Percentiles rank a stretch among this genome's conserved stretches.
Conservation (phyloP, 768 basidiomycete genomes). For the Kwoniella heveanensis region DNA sequence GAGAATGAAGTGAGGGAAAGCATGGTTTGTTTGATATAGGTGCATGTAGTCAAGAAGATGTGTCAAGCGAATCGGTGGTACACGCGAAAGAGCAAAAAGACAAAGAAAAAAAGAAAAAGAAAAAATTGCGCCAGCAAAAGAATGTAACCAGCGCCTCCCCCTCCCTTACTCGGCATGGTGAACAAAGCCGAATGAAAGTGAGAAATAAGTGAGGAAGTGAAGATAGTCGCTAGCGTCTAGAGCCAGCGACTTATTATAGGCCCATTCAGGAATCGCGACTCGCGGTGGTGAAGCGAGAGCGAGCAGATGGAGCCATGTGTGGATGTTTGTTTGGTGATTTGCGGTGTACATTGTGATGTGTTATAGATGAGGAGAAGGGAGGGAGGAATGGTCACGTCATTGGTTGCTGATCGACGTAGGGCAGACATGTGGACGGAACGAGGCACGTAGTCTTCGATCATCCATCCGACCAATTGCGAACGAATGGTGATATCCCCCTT, state of each 20-base stretch:
- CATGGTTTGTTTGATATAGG: too few species aligned
- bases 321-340: too few species aligned
- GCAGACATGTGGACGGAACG: neutral
- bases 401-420: neutral
- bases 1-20: too few species aligned
- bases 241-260: slow-evolving; percentile 31
- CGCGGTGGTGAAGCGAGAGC: slow-evolving; percentile 41
- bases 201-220: slow-evolving; percentile 23
- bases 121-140: neutral
- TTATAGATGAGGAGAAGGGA: slow-evolving; percentile 2
- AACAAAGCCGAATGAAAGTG: slow-evolving; percentile 11
- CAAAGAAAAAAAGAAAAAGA: slow-evolving; percentile 1
- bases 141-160: slow-evolving; percentile 19
- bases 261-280: slow-evolving; percentile 51
- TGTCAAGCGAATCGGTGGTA: too few species aligned
- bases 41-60: too few species aligned
- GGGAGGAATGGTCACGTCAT: neutral
- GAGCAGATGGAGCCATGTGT: slow-evolving; percentile 50
- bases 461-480: too few species aligned
- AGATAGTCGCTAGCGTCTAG: neutral
- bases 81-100: too few species aligned
- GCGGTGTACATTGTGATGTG: slow-evolving; percentile 32
- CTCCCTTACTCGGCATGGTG: slow-evolving; percentile 14
- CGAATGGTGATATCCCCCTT: neutral
- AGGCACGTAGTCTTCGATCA: too few species aligned